Base-by-base conservation (phyloP, 371 early-diverging fungal genomes). In the Circinella minor region DNA sequence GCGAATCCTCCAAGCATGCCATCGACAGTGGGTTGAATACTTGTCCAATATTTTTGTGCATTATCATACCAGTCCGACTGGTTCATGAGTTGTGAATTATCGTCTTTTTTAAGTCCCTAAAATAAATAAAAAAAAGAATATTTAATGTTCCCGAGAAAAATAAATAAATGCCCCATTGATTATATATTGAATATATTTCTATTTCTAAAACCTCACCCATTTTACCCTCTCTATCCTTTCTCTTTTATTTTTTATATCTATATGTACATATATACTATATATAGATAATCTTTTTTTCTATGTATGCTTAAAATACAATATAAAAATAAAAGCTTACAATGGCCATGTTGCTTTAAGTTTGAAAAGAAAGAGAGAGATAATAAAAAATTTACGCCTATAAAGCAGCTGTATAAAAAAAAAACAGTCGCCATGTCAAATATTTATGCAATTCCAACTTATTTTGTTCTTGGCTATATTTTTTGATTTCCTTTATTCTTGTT, bases 1-100 rank as follows among this genome's bases (percentile, higher is more conserved):
- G 88, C 92, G 60, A 95, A 91, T 4, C 96, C 96, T 18, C 97
- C 97, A 1, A 96, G 87, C 92, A 96, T 94, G 51, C 96, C 96
- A 70, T 94, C 87, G 37, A 93, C 88, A 14, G 91, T 92, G 6
- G 96, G 86, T 9, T 87, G 76, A 17, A 92, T 86, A 27, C 66
- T 77, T 20, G 89, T 85, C 97, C 97, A 97, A 79, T 97, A 97
- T 57, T 82, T 85, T 72, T 93, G 91, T 3, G 97, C 97, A 71
- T 97, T 94, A 15, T 79, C 81, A 78, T 97, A 97, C 93, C 95
- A 96, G 54, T 79, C 78, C 34, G 80, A 72, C 51, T 77, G 68
- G 27, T 73, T 61, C 79, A 81, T 80, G 36, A 77, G 68, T 34
- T 75, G 68, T 17, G 66, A 14, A 27, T 77, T 64, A 38, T 71